Base-by-base conservation (phyloP, 1,139 yeast genomes). In the Yamadazyma buinensis region DNA sequence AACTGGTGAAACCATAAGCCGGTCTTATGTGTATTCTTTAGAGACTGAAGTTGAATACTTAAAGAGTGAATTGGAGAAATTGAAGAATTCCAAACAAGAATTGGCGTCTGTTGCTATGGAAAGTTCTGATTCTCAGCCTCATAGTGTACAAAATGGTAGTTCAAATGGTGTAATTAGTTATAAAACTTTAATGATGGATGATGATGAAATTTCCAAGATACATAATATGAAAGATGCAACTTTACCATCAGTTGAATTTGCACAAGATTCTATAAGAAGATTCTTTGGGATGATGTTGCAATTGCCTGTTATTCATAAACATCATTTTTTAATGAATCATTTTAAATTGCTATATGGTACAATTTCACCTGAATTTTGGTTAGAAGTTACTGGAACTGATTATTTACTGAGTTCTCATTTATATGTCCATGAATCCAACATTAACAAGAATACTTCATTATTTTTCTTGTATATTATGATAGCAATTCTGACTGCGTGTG, bases 221-320 rank as follows among this genome's bases (percentile, higher is more conserved):
- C 22, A 27, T 13, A 12, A 13, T 8, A 8, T 27, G 9, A 26
- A 28, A 7, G 33, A 32, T 12, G 37, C 22, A 8, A 36, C 32
- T 28, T 54, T 87, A 23, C 95, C 95, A 0, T 71, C 84, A 1
- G 83, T 83, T 47, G 59, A 63, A 13, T 73, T 77, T 15, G 95
- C 95, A 0, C 75, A 82, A 46, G 66, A 68, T 32, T 69, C 83
- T 34, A 52, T 86, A n/a, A 68, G 75, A 30, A 64, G 76, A 3
- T 86, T 70, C 54, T 87, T 87, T 51, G 75, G 84, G 14, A 75
- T 88, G 15, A 86, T 87, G 51, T 67, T 92, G 3, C 95, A 85
- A 54, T 51, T 84, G 23, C 95, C 96, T 0, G 67, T 87, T 3
- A 57, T 87, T 33, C 95, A 87, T 53, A 69, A 95, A 22, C 94